phyloP scores from a whole-genome alignment of 352 stramenopile species.

The Pythium rishiriense region DNA sequence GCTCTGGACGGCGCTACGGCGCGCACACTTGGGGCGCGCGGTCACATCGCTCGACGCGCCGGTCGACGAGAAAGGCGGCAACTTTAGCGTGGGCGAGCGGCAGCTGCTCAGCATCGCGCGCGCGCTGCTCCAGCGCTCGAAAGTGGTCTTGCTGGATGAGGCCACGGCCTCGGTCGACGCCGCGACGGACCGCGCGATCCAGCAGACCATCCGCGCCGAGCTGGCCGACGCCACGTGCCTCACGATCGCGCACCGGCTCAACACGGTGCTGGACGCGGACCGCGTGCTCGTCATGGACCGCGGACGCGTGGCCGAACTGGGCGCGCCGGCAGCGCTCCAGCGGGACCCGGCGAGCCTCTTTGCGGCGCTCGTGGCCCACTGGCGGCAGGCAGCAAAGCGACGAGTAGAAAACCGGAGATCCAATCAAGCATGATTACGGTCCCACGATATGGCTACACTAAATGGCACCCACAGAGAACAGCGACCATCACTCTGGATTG shows the following conservation, averaged over 20 bases:
- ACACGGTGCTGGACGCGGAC: constrained; percentile 96
- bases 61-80: constrained; percentile 89
- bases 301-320: constrained; percentile 92
- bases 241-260: constrained; percentile 97
- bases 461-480: too few relatives aligned
- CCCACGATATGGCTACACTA: too few relatives aligned
- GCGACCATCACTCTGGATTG: too few relatives aligned
- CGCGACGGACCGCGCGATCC: constrained; percentile 89
- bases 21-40: constrained; percentile 32
- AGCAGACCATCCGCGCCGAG: constrained; percentile 44
- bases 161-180: constrained; percentile 92
- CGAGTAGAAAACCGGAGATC: too few relatives aligned
- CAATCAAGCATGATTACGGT: too few relatives aligned
- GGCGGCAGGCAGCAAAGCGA: too few relatives aligned
- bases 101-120: constrained; percentile 94
- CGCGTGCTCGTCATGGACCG: constrained; percentile 95
- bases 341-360: constrained; percentile 69
- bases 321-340: constrained; percentile 78
- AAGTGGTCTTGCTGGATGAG: constrained; percentile 98
- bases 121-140: constrained; percentile 89
- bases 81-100: constrained; percentile 93
- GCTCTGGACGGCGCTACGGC: constrained; percentile 38
- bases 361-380: constrained; percentile 66
- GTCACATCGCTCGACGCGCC: constrained; percentile 61
- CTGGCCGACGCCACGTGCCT: constrained; percentile 90